Evolutionary conservation across 768 basidiomycete genomes (phyloP), one percentile per base, ranked within the genome.

Genomic region (Fistulinella prunicolor): DNA sequence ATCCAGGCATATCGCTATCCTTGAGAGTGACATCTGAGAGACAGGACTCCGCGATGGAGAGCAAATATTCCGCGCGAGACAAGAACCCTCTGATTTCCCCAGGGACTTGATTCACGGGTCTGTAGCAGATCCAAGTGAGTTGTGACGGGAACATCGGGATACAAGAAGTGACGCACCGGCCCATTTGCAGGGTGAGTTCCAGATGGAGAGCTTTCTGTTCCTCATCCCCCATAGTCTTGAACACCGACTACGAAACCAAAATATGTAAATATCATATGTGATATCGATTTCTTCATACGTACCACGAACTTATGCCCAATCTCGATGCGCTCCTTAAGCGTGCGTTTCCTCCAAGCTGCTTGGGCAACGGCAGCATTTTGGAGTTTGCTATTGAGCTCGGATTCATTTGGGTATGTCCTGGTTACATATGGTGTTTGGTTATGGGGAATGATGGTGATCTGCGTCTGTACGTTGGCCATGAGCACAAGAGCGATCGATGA

Each of bases 171-270:
- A 67, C 82, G 55, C 51, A 91, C 91, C 93, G 74, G 30, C 95
- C 95, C 88, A 99, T 97, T 69, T 96, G 90, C 44, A 83, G 56
- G 1, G 92, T 84, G 44, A 97, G 72, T 57, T 97, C 94, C 26
- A 78, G 60, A 0, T 83, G 81, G 13, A 62, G 49, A 20, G 46
- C 26, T 28, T 58, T 46, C 16, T 91, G 78, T 24, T 87, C 80
- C 16, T 86, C 79, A 8, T 68, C 68, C 21, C 46, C 47, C 16
- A 61, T 68, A 5, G 65, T 65, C 54, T 71, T 73, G 51, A 83
- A 82, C 49, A 75, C 78, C 14, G 75, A 74, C 76, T 78, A 50
- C 35, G 47, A 29, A n/a, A 37, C 37, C 14, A 26, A 38, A 45
- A 5, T 42, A 16, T 28, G 43, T 28, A 26, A 30, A 9, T 20